Evolutionary conservation across 2,329 filamentous ascomycete species (phyloP), one percentile per base, ranked within the genome.

Genomic region (Mariannaea elegans): DNA sequence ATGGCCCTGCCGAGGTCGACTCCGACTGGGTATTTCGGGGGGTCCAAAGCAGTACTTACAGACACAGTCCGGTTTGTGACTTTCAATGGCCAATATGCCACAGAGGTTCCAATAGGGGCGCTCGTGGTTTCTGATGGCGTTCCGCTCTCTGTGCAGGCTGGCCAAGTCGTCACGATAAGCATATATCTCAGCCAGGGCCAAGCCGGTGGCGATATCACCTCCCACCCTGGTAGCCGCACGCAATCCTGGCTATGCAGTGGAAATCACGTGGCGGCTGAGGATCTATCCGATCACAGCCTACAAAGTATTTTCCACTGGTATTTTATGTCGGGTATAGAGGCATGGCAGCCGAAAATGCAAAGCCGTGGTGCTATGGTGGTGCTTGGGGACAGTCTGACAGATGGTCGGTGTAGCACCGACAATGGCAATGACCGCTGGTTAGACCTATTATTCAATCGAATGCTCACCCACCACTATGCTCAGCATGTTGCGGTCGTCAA

Each of bases 391-490:
- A 36, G 29, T 8, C 14, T 53, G 14, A 53, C 50, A 4, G 50
- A 53, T 23, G 50, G 50, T 8, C 41, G 50, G 12, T 39, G 39
- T 7, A 36, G 29, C 31, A 53, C 50, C 14, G 12, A 32, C 5
- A 53, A 53, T 8, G 29, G 29, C 13, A 53, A 53, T n/a, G 24
- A 53, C n/a, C 50, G 50, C 14, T 53, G 50, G 50, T 18, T 41
- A 12, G 50, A 53, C n/a, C 50, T 36, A 7, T 38, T 53, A 13
- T 45, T 53, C 2, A 16, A 32, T 6, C 50, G 41, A 12, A 23
- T 53, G 19, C 24, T 31, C 19, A 18, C 21, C 77, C 31, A 45
- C 6, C 9, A 42, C 12, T 44, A 7, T 16, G 23, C 29, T 24
- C 23, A 4, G 13, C 6, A 53, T 14, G 16, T 45, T 2, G 50